Conservation (phyloP, 176 grass and related monocot genomes). For the Secale cereale region DNA sequence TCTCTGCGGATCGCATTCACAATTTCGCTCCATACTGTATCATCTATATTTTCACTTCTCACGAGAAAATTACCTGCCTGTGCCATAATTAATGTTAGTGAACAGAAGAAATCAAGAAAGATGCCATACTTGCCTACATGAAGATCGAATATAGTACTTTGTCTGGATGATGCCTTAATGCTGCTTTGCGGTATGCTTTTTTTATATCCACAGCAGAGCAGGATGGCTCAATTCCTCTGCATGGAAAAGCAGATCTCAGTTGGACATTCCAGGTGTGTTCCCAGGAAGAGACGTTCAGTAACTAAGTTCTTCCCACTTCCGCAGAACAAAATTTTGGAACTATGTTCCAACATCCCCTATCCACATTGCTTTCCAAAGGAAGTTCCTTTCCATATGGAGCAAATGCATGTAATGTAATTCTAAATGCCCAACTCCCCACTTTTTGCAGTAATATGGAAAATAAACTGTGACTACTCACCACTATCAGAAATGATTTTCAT, state of each 20-base stretch:
- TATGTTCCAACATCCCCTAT: background rate
- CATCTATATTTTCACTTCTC: slow-evolving; percentile 67
- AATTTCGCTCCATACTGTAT: slow-evolving; percentile 52
- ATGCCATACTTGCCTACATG: slow-evolving; percentile 5
- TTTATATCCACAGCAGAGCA: slow-evolving; percentile 72
- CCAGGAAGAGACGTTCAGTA: background rate
- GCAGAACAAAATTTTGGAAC: slow-evolving; percentile 2
- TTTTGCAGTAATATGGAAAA: slow-evolving; percentile 1
- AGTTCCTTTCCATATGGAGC: background rate
- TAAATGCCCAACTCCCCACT: background rate
- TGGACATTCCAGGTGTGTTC: slow-evolving; percentile 5
- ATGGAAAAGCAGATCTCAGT: slow-evolving; percentile 21
- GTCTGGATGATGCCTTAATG: slow-evolving; percentile 82
- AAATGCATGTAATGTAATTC: background rate
- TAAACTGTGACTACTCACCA: background rate
- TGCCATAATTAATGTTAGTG: slow-evolving; percentile 28
- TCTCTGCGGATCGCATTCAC: slow-evolving; percentile 53
- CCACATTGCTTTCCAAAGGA: background rate
- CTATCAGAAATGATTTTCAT: slow-evolving; percentile 19
- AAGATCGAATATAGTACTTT: slow-evolving; percentile 45
- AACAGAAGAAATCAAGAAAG: slow-evolving; percentile 17
- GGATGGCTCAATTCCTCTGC: slow-evolving; percentile 71
- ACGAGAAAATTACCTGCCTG: slow-evolving; percentile 68
- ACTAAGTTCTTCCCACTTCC: slow-evolving; percentile 4
- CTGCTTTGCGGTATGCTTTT: slow-evolving; percentile 87